phyloP scores from a whole-genome alignment of 176 grass and related monocot genomes.

The Melocanna baccifera region DNA sequence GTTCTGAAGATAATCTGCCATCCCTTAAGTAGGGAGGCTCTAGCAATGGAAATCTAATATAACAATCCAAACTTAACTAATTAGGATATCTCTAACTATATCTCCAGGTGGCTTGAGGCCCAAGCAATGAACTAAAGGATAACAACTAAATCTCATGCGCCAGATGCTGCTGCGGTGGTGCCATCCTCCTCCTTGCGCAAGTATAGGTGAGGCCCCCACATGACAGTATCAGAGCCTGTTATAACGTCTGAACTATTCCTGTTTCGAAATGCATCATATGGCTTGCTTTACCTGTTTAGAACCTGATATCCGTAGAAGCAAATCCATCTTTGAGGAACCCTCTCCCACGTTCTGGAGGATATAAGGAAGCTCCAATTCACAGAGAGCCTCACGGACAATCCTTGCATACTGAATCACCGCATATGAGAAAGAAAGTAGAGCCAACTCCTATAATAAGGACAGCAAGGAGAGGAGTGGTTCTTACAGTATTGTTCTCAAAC shows the following conservation, averaged over 20 bases:
- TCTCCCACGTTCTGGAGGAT: conserved; percentile 75
- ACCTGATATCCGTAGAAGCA: conserved; percentile 42
- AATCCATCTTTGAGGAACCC: conserved; percentile 64
- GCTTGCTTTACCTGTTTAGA: conserved; percentile 57
- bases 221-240: neutral
- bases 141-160: too few relatives aligned
- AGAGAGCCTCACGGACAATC: conserved; percentile 81
- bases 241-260: neutral
- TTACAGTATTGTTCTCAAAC: conserved; percentile 84
- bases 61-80: too few relatives aligned
- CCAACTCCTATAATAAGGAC: neutral
- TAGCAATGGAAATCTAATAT: too few relatives aligned
- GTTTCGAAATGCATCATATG: neutral
- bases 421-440: neutral
- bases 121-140: too few relatives aligned
- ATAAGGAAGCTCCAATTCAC: conserved; percentile 93
- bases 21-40: too few relatives aligned
- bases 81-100: too few relatives aligned
- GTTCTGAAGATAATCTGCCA: too few relatives aligned
- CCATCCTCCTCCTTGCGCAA: too few relatives aligned
- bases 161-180: too few relatives aligned
- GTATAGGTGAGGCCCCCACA: too few relatives aligned
- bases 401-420: conserved; percentile 57
- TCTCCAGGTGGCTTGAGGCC: too few relatives aligned
- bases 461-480: neutral